Evolutionary conservation across 129 eudicot genomes (phyloP).

Genomic region (Chrysanthemum makinoi): DNA sequence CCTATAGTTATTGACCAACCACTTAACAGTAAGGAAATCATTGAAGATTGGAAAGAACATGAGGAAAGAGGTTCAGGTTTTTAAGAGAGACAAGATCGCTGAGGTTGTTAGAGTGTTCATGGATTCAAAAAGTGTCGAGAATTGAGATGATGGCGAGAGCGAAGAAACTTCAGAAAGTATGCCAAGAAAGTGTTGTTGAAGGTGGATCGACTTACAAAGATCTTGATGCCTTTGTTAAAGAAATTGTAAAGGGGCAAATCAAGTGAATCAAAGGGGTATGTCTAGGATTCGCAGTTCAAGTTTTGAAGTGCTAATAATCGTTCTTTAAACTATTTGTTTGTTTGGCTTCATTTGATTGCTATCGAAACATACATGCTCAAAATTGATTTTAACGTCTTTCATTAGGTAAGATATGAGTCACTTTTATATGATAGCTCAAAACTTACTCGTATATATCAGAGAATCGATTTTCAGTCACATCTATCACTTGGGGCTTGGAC

Average conservation of each 20-base stretch:
- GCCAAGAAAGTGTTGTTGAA: slow-evolving; percentile 21
- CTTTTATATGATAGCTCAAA: no score
- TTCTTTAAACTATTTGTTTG: no score
- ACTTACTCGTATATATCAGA: no score
- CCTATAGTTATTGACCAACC: slow-evolving; percentile 46
- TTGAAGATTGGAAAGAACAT: slow-evolving; percentile 40
- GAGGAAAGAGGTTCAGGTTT: background rate
- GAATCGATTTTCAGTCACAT: no score
- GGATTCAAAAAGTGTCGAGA: slow-evolving; percentile 38
- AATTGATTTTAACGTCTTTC: background rate
- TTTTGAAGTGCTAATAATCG: no score
- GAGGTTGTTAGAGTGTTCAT: slow-evolving; percentile 35
- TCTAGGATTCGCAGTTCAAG: no score
- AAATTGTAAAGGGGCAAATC: background rate
- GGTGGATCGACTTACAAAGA: slow-evolving; percentile 29
- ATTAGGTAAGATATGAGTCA: no score
- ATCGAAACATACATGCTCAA: background rate
- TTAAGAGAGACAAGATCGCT: slow-evolving; percentile 33
- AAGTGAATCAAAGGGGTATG: background rate
- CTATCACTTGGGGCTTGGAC: no score
- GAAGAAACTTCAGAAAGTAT: slow-evolving; percentile 23
- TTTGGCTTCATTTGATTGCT: background rate
- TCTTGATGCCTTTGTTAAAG: slow-evolving; percentile 32
- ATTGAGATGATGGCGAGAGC: slow-evolving; percentile 33
- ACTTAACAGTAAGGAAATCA: slow-evolving; percentile 39